A percentile compares a stretch with the other conserved stretches of the same genome.
phyloP scores from a whole-genome alignment of 306 rosid species.

The Phaseolus lunatus region DNA sequence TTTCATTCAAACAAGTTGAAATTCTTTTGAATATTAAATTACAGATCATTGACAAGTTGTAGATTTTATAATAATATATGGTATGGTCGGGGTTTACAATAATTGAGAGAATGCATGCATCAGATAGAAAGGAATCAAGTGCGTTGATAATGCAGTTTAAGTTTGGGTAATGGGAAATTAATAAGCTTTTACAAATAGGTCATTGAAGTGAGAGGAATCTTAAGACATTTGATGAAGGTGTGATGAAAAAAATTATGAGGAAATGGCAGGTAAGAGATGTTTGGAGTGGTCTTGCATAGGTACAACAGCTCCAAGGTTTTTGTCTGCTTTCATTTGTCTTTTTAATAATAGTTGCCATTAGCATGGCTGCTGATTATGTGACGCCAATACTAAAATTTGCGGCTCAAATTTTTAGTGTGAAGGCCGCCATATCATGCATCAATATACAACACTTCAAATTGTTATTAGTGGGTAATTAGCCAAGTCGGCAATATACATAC shows the following conservation, averaged over 20 bases:
- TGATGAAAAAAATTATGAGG: no score
- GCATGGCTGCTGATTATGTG: neutral
- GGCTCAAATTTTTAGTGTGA: slow-evolving; percentile 26
- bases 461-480: neutral
- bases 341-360: neutral
- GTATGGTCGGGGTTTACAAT: slow-evolving; percentile 1
- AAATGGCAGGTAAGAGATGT: neutral
- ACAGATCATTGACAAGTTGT: slow-evolving; percentile 30
- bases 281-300: neutral
- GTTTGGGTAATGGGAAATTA: slow-evolving; percentile 10
- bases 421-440: neutral
- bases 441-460: neutral
- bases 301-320: neutral
- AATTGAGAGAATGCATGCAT: slow-evolving; percentile 40
- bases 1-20: slow-evolving; percentile 58
- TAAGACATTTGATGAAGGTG: no score
- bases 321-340: slow-evolving; percentile 8
- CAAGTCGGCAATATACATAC: slow-evolving; percentile 11
- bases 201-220: no score
- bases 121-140: slow-evolving; percentile 40
- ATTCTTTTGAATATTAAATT: slow-evolving; percentile 46
- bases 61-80: slow-evolving; percentile 5
- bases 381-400: slow-evolving; percentile 26
- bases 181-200: neutral
- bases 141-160: slow-evolving; percentile 34